phyloP scores from a whole-genome alignment of 176 grass and related monocot species.

The Hordeum marinum region DNA sequence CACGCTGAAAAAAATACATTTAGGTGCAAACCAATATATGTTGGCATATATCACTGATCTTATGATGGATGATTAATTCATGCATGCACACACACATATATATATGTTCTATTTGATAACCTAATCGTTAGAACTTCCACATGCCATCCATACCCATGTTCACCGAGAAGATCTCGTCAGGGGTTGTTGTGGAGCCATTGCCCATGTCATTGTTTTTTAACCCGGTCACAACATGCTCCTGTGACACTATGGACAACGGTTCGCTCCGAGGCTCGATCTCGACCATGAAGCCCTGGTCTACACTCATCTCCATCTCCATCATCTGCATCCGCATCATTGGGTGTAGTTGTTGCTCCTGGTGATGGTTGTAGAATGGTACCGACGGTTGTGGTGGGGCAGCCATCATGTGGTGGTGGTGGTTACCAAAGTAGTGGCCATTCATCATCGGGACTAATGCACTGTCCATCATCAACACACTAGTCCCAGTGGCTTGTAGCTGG shows the following conservation, averaged over 20 bases:
- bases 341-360: background rate
- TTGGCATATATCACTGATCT: background rate
- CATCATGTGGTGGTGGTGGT: background rate
- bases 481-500: background rate
- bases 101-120: too few species aligned
- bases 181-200: background rate
- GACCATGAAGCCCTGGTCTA: background rate
- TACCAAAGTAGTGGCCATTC: background rate
- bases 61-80: background rate
- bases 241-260: conserved; percentile 19
- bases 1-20: background rate
- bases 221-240: background rate
- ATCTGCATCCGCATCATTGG: background rate
- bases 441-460: background rate
- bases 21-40: background rate
- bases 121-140: conserved; percentile 1
- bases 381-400: background rate
- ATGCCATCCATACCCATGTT: conserved; percentile 1
- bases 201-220: background rate
- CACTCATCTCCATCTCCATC: background rate
- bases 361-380: background rate
- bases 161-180: conserved; percentile 18
- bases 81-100: background rate
- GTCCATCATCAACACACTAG: background rate
- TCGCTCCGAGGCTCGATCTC: background rate